phyloP scores from a whole-genome alignment of 1,139 yeast genomes.

The Zygosaccharomyces sapae region DNA sequence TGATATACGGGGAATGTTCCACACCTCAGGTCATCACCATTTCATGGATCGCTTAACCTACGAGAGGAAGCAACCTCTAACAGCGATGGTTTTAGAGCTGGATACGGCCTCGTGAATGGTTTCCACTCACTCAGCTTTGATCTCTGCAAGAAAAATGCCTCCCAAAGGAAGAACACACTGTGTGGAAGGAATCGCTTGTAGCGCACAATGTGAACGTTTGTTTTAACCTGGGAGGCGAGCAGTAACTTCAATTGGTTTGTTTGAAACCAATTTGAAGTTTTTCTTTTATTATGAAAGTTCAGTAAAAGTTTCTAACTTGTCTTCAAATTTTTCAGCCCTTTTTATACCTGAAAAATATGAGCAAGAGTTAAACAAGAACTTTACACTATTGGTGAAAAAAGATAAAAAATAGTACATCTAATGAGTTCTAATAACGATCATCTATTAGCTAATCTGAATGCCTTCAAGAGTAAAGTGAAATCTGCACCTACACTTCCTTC shows the following conservation, averaged over 20 bases:
- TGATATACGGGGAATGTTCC: constrained; percentile 48
- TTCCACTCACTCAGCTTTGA: background rate
- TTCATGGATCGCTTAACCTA: constrained; percentile 68
- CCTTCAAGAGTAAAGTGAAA: constrained; percentile 56
- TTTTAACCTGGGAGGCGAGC: background rate
- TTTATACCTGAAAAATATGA: constrained; percentile 9
- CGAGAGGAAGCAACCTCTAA: constrained; percentile 66
- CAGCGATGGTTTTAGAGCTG: constrained; percentile 90
- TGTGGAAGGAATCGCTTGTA: background rate
- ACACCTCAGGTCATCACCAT: constrained; percentile 86
- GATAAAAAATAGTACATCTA: background rate
- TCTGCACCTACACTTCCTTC: constrained; percentile 46
- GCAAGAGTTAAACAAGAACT: background rate
- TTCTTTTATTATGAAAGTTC: background rate
- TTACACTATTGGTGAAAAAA: background rate
- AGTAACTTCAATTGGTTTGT: constrained; percentile 3
- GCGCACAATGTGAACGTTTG: constrained; percentile 1
- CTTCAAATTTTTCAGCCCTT: constrained; percentile 1
- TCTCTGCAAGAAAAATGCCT: constrained; percentile 1
- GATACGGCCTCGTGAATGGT: constrained; percentile 20
- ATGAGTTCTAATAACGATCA: constrained; percentile 37
- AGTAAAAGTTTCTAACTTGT: background rate
- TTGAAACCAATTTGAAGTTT: background rate
- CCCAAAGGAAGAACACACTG: background rate
- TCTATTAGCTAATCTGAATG: constrained; percentile 50